phyloP scores from a whole-genome alignment of 176 grass and related monocot genomes.

The Calamus simplicifolius region DNA sequence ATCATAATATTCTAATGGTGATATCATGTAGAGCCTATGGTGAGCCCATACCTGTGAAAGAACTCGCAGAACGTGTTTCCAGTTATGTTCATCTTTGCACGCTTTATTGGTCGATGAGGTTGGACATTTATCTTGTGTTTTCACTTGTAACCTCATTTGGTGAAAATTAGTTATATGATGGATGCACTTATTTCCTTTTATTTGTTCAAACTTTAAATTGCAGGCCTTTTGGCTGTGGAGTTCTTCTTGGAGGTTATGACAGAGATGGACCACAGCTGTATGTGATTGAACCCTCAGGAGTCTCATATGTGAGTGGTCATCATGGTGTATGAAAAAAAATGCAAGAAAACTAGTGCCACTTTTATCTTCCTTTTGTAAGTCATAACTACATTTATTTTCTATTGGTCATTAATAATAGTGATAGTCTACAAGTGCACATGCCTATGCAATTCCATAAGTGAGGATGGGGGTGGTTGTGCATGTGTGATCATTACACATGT shows the following conservation, averaged over 20 bases:
- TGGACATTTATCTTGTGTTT: not conserved
- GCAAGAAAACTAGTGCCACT: not conserved
- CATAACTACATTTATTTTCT: no score
- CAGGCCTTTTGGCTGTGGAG: constrained; percentile 66
- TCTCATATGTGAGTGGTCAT: constrained; percentile 52
- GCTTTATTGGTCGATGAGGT: constrained; percentile 95
- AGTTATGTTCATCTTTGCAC: constrained; percentile 85
- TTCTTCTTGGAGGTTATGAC: constrained; percentile 97
- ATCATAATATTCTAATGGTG: no score
- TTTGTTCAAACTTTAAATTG: not conserved
- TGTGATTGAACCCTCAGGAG: constrained; percentile 60
- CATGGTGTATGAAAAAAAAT: not conserved
- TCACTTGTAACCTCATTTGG: not conserved
- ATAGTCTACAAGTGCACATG: no score
- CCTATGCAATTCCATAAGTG: no score
- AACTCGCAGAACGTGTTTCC: constrained; percentile 75
- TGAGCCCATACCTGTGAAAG: constrained; percentile 76
- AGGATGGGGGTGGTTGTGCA: no score
- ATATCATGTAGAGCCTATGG: constrained; percentile 44
- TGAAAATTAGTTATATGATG: no score
- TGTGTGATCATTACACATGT: no score
- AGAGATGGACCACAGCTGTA: constrained; percentile 91
- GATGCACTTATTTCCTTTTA: not conserved
- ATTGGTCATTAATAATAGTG: no score
- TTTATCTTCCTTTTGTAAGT: no score